A percentile compares a stretch with the other conserved stretches of the same genome.
These are phyloP conservation scores for Verbascum thapsus DNA, from an alignment of 257 asterid genomes.

Conservation along the genomic window DNA sequence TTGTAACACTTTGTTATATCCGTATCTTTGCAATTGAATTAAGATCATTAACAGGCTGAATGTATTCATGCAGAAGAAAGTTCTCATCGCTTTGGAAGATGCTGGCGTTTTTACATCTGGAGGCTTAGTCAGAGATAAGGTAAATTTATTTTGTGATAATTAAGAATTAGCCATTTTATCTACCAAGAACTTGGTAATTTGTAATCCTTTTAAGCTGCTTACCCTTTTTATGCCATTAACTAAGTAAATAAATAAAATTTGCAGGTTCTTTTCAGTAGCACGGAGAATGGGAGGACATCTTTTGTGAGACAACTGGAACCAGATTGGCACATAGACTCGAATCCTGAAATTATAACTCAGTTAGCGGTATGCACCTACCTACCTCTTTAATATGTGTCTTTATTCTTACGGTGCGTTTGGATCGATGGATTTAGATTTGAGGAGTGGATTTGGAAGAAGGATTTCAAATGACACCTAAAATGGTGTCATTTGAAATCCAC, in stretches of 20 bases:
- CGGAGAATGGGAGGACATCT: slow-evolving; percentile 83
- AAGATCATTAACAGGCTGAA: slow-evolving; percentile 30
- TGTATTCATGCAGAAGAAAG: slow-evolving; percentile 66
- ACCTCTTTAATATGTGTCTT: background rate
- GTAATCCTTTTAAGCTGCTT: too few species aligned
- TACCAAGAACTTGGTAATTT: too few species aligned
- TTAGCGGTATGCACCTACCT: slow-evolving; percentile 79
- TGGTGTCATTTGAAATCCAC: too few species aligned
- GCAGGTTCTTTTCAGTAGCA: slow-evolving; percentile 99
- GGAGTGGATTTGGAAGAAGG: too few species aligned
- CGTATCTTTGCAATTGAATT: slow-evolving; percentile 13
- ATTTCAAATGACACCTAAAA: too few species aligned
- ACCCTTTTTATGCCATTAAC: background rate
- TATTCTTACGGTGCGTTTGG: too few species aligned
- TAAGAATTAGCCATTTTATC: too few species aligned
- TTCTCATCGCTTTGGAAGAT: slow-evolving; percentile 79
- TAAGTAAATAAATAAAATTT: slow-evolving; percentile 28
- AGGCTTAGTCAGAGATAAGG: slow-evolving; percentile 96
- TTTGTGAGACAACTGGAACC: slow-evolving; percentile 97
- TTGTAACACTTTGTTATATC: slow-evolving; percentile 21
- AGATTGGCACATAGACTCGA: slow-evolving; percentile 97
- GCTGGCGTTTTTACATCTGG: slow-evolving; percentile 95
- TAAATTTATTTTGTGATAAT: too few species aligned
- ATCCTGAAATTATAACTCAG: slow-evolving; percentile 73
- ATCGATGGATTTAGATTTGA: too few species aligned